These are phyloP conservation scores for Neonothopanus nambi DNA, from an alignment of 1,284 basidiomycete genomes.

Conservation along the genomic window DNA sequence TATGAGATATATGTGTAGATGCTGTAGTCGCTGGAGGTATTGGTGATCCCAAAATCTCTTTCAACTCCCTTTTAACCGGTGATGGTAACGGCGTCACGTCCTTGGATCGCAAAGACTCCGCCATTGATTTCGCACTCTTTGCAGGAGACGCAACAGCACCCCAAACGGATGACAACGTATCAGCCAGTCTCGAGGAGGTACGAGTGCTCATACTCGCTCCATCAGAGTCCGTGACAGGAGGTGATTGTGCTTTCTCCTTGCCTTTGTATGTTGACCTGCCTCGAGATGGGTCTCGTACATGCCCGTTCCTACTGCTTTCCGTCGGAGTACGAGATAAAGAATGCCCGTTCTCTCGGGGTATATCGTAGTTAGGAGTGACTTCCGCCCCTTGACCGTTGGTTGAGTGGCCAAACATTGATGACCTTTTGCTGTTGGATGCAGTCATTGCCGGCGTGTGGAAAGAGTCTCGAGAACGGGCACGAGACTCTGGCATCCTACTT, in stretches of 20 bases:
- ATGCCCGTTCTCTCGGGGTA: neutral
- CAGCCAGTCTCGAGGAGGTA: constrained; percentile 13
- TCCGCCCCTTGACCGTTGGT: neutral
- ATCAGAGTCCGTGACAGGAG: neutral
- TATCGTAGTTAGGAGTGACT: neutral
- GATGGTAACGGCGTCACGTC: constrained; percentile 9
- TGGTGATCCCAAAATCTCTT: constrained; percentile 3
- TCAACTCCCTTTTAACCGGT: constrained; percentile 6
- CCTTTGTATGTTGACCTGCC: constrained; percentile 6
- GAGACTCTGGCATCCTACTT: constrained; percentile 15
- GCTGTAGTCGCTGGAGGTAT: neutral
- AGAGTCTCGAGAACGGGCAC: constrained; percentile 17
- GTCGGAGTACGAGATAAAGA: constrained; percentile 7
- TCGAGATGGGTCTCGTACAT: constrained; percentile 4
- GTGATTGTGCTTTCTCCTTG: constrained; percentile 6
- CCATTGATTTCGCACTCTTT: constrained; percentile 7
- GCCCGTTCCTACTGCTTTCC: neutral
- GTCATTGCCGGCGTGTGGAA: constrained; percentile 14
- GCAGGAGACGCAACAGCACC: constrained; percentile 14
- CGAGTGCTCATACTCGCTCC: constrained; percentile 4
- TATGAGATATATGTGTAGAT: neutral
- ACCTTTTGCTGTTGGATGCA: constrained; percentile 11
- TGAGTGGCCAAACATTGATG: constrained; percentile 8
- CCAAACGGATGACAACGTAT: constrained; percentile 18
- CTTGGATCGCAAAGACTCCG: constrained; percentile 13